Conservation (phyloP, 257 asterid species). For the Perilla frutescens region DNA sequence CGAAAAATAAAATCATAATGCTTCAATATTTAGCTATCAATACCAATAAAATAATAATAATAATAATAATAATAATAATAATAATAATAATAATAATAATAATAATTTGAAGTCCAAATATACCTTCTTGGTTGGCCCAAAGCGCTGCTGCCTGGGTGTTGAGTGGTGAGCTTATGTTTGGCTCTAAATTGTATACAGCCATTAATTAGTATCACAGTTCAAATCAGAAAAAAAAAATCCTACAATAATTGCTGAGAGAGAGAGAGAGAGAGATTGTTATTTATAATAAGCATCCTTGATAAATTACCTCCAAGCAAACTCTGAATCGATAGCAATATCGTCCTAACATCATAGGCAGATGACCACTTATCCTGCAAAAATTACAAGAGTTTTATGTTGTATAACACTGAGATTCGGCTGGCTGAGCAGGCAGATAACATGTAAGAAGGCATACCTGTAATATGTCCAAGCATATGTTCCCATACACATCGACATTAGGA, state of each 20-base stretch:
- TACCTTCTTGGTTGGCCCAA: conserved; percentile 94
- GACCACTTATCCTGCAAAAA: conserved; percentile 84
- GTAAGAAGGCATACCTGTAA: conserved; percentile 59
- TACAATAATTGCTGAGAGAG: too few relatives aligned
- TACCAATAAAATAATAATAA: background rate
- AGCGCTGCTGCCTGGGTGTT: conserved; percentile 88
- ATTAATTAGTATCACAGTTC: background rate
- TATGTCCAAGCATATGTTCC: conserved; percentile 93
- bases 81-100: too few relatives aligned
- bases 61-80: too few relatives aligned
- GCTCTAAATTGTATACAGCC: conserved; percentile 51
- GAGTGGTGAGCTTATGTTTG: conserved; percentile 90
- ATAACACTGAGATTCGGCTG: background rate
- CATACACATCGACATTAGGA: conserved; percentile 83
- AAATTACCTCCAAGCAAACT: conserved; percentile 92
- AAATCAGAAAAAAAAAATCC: conserved; percentile 9
- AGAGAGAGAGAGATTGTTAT: background rate
- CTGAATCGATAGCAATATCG: conserved; percentile 86
- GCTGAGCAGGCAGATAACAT: background rate
- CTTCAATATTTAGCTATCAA: background rate
- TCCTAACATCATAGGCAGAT: conserved; percentile 95
- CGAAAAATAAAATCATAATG: background rate
- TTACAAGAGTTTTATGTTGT: background rate
- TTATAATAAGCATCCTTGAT: too few relatives aligned
- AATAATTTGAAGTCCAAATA: background rate